Evolutionary conservation across 2,329 filamentous ascomycete species (phyloP).

Genomic region (Aspergillus tamarii): DNA sequence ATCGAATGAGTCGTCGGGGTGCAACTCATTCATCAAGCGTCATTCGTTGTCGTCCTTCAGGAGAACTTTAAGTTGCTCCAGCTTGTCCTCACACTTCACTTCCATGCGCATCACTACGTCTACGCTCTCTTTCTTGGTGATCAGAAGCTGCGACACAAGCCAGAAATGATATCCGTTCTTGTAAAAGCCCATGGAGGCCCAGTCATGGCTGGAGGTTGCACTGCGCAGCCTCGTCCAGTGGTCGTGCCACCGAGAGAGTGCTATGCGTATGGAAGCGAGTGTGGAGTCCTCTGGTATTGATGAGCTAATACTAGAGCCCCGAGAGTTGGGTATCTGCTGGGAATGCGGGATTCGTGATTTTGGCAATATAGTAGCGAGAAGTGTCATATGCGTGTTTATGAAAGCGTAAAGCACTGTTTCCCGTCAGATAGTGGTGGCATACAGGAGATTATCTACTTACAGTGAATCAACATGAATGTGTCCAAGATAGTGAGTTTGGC

Average conservation of each 20-base stretch:
- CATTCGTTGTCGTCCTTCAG: conserved; percentile 40
- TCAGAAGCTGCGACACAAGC: conserved; percentile 46
- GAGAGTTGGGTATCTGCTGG: conserved; percentile 9
- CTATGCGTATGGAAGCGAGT: conserved; percentile 36
- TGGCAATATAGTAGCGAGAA: conserved; percentile 34
- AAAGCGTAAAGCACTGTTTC: conserved; percentile 44
- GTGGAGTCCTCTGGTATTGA: conserved; percentile 34
- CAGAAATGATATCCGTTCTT: conserved; percentile 49
- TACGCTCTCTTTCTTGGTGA: conserved; percentile 47
- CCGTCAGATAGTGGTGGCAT: conserved; percentile 4
- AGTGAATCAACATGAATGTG: conserved; percentile 48
- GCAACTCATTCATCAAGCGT: conserved; percentile 9
- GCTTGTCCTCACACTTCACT: conserved; percentile 49
- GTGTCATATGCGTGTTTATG: conserved; percentile 46
- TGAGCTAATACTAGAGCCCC: conserved; percentile 8
- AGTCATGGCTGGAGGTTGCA: conserved; percentile 37
- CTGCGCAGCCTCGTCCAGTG: conserved; percentile 40
- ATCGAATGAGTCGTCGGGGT: not conserved
- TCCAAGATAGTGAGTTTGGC: conserved; percentile 40
- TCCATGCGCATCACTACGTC: conserved; percentile 49
- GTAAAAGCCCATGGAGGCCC: conserved; percentile 47
- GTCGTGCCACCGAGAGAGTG: conserved; percentile 43
- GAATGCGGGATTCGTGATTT: conserved; percentile 11
- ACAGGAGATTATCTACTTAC: conserved; percentile 27
- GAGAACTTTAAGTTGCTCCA: conserved; percentile 45